A percentile compares a stretch with the other conserved stretches of the same genome.
These are phyloP conservation scores for Fagus sylvatica DNA, from an alignment of 306 rosid genomes.

Conservation along the genomic window DNA sequence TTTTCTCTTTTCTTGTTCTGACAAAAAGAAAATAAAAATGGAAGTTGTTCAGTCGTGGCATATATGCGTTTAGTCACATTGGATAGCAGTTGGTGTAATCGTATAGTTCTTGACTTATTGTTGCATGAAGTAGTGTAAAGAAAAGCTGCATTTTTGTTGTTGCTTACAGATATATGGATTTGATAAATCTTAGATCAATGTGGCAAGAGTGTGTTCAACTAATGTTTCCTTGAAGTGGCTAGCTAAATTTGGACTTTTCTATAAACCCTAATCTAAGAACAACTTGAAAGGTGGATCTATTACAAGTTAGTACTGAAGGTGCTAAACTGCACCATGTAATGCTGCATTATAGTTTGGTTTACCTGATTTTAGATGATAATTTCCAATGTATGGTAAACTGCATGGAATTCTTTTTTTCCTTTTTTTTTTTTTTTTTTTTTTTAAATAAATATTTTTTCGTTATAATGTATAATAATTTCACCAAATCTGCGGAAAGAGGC, in stretches of 20 bases:
- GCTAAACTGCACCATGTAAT: neutral
- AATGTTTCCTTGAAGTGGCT: neutral
- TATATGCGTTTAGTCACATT: neutral
- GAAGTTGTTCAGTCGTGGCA: neutral
- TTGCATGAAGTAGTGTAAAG: neutral
- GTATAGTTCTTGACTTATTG: neutral
- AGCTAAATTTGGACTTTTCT: neutral
- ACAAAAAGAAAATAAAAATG: neutral
- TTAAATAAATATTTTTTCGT: neutral
- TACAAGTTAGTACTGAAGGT: neutral
- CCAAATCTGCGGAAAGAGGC: neutral
- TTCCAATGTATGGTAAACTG: neutral
- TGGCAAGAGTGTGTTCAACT: neutral
- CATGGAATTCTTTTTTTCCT: neutral
- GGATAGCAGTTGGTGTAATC: neutral
- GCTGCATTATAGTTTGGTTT: neutral
- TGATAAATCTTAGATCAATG: neutral
- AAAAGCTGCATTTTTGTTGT: conserved; percentile 3
- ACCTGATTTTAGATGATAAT: neutral
- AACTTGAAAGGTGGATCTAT: neutral
- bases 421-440: neutral
- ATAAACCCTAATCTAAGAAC: neutral
- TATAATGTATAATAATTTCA: neutral
- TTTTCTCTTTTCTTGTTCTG: neutral
- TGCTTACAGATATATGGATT: conserved; percentile 3